Evolutionary conservation across 1,284 basidiomycete genomes (phyloP), one percentile per base, ranked within the genome.

Genomic region (Vanrija humicola): DNA sequence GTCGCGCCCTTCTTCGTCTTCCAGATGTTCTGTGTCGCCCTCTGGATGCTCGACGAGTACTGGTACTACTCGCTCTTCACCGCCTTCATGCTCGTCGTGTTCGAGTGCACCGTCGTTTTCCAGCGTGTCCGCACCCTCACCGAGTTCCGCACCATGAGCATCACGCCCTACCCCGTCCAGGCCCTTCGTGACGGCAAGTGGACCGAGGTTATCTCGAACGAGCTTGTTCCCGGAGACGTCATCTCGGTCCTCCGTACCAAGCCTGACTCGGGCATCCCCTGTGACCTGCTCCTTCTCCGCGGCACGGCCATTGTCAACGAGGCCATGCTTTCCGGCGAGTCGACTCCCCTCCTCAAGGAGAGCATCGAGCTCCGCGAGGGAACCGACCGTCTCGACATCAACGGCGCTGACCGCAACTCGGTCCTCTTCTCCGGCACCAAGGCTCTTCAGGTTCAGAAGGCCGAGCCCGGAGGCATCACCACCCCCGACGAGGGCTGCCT

Each of bases 61-160:
- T 96, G 92, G 92, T 96, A 95, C 74, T 97, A 95, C 80, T 90
- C 88, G 61, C 77, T 97, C 43, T 97, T 97, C 79, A 97, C 94
- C 1, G 82, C 93, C 34, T 96, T 97, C 82, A 97, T 97, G 94
- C 81, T 97, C 48, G 79, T 97, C 51, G 87, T 95, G 59, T 97
- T 97, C 69, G 94, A 97, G 78, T 96, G 92, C 77, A 97, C 94
- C 1, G 91, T 94, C 39, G 93, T 97, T 21, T 97, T 88, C 84
- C 93, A 96, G 85, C 88, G 93, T 21, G 82, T 96, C 16, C 82
- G 84, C 65, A 97, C 93, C 3, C 77, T 96, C 48, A 90, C 86
- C 28, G 94, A 97, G 75, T 97, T 97, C 78, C 82, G 93, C 58
- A 95, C 92, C 0, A 97, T 97, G 94, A 86, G 89, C 26, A 86